Base-by-base conservation (phyloP, 2,329 filamentous ascomycete species). In the Diaporthe aspalathi region DNA sequence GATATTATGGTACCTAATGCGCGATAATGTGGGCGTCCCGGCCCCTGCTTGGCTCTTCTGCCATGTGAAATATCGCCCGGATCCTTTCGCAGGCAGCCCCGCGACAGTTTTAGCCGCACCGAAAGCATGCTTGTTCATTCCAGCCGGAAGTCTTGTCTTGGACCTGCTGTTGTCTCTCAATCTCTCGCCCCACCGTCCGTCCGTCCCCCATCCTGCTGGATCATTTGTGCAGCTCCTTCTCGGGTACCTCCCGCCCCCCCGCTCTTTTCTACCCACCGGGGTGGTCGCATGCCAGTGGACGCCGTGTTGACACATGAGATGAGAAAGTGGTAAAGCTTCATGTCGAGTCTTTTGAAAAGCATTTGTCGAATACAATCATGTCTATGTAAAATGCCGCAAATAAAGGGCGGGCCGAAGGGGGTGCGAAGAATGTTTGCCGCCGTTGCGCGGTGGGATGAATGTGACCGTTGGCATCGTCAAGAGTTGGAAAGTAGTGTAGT, bases 381-480 rank as follows among this genome's bases (percentile, higher is more conserved):
- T 52, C 32, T 43, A 14, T 38, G 24, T 68, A 47, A 40, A 40
- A 60, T 49, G 49, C n/a, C 40, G n/a, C 52, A 68, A 57, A 38
- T 5, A 67, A 52, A 32, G 47, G 9, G 27, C 11, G 45, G 52
- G 53, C 52, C 40, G 38, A 49, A 38, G 35, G 11, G 17, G n/a
- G 11, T 35, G n/a, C n/a, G 53, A 24, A 50, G 20, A 47, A 49
- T 7, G 16, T 43, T 22, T 38, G 16, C 67, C 35, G 67, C 67
- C 53, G 67, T 68, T 52, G 27, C 67, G 53, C 67, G 50, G 67
- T 56, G 20, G 17, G 20, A 67, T 60, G 66, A 47, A 29, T 50
- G 22, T 24, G 65, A 35, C 57, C 53, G 35, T 50, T 60, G 53
- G 50, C 67, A 57, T 68, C 29, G 53, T 57, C 32, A 49, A 56